Base-by-base conservation (phyloP, 176 grass and related monocot genomes). In the Rhipidocladum racemiflorum region DNA sequence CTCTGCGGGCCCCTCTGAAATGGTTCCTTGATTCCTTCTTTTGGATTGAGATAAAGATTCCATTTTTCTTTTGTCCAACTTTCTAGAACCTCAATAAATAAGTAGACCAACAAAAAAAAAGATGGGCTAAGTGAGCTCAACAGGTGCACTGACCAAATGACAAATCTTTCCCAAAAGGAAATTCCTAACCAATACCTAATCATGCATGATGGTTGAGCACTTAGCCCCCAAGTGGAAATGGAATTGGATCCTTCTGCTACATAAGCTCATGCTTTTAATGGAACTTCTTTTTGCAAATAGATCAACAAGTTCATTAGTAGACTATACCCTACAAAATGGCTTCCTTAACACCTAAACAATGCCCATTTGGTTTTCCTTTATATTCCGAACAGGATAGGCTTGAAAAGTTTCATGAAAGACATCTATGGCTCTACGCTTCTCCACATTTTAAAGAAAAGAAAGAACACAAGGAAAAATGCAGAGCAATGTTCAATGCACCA, bases 21-120 rank as follows among this genome's bases (percentile, higher is more conserved):
- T 77, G 83, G 72, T 89, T 86, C 78, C 36, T 65, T 85, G 77
- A 86, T 90, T 90, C 88, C 68, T 90, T 90, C 50, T 83, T 90
- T 90, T 82, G 65, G 65, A 83, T 67, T 66, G 45, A 76, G 64
- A 89, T 85, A 77, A 77, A 89, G 59, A 86, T 86, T 86, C 81
- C 44, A 9, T 23, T 68, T 73, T 59, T 65, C 16, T 39, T 65
- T 14, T 55, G 48, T 39, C 13, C 39, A 48, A 13, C 57, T 77
- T 85, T 89, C 72, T 77, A 77, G 36, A 64, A 82, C 57, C 36
- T 36, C 9, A 18, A 25, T 12, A 60, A 62, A 57, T 29, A 64
- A 1, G 35, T 21, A 74, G 20, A 20, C 45, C 20, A 4, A 32
- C 4, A 54, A 21, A 10, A 56, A 70, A n/a, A n/a, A 70, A 70